These are phyloP conservation scores for Apostasia shenzhenica DNA, from an alignment of 106 monocot genomes.

Conservation along the genomic window DNA sequence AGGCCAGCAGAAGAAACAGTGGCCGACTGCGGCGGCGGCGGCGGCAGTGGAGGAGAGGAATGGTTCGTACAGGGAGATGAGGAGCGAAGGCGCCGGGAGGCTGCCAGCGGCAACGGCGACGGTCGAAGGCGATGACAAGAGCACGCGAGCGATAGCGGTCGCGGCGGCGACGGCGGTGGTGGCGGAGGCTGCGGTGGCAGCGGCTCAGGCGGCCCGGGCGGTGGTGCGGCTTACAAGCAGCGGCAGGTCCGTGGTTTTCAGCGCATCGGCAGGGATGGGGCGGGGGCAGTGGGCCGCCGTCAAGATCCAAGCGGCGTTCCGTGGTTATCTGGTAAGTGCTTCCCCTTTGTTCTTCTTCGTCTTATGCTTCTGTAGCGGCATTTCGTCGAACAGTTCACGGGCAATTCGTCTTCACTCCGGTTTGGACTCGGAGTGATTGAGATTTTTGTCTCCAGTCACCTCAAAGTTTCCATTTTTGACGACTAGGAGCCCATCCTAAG, in stretches of 20 bases:
- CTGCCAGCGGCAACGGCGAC: background rate
- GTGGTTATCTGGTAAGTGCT: constrained; percentile 69
- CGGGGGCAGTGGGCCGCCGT: constrained; percentile 51
- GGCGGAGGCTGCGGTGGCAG: constrained; percentile 75
- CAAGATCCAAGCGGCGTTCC: constrained; percentile 78
- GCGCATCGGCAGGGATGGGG: constrained; percentile 8
- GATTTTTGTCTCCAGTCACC: constrained; percentile 19
- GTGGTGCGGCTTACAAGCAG: constrained; percentile 76
- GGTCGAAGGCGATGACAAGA: constrained; percentile 10
- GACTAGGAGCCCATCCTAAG: no score
- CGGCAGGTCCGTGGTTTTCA: constrained; percentile 19
- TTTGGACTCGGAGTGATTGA: constrained; percentile 13
- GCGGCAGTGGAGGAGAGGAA: constrained; percentile 16
- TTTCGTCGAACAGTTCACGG: background rate
- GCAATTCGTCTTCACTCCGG: background rate
- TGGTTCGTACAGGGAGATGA: constrained; percentile 7
- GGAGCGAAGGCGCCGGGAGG: background rate
- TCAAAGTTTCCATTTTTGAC: constrained; percentile 25
- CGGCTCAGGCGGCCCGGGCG: constrained; percentile 72
- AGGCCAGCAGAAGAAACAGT: constrained; percentile 3
- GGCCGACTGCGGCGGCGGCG: constrained; percentile 19
- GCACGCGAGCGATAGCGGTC: constrained; percentile 37
- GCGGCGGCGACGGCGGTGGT: constrained; percentile 64
- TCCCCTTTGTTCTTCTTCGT: background rate
- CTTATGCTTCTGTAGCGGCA: background rate